Evolutionary conservation across 441 rosid genomes (phyloP).

Genomic region (Manihot esculenta): DNA sequence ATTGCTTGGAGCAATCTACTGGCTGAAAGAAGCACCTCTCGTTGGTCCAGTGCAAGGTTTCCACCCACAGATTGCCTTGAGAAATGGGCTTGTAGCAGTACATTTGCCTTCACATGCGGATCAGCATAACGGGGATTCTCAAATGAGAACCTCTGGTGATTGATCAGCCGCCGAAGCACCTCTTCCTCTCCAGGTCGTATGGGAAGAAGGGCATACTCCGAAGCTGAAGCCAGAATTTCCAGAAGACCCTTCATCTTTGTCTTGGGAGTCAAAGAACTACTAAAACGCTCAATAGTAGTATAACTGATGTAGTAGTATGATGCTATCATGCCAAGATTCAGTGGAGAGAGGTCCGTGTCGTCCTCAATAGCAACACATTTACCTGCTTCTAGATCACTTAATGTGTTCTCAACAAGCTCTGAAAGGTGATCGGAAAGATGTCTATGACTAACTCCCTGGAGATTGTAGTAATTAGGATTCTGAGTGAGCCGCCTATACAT

Average conservation of each 20-base stretch:
- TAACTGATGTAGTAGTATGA: constrained; percentile 84
- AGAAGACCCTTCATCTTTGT: constrained; percentile 93
- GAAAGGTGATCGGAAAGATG: constrained; percentile 99
- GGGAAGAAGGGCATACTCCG: constrained; percentile 82
- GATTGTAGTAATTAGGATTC: constrained; percentile 96
- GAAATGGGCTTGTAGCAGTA: constrained; percentile 90
- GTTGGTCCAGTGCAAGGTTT: constrained; percentile 73
- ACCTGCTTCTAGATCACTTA: constrained; percentile 79
- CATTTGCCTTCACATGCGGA: constrained; percentile 91
- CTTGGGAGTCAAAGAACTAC: constrained; percentile 72
- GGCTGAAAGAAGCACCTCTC: constrained; percentile 76
- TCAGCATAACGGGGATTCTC: constrained; percentile 75
- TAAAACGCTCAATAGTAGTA: constrained; percentile 89
- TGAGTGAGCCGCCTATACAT: constrained; percentile 84
- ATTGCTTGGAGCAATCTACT: constrained; percentile 82
- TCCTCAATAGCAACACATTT: constrained; percentile 77
- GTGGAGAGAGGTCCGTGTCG: constrained; percentile 68
- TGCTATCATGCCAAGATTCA: constrained; percentile 89
- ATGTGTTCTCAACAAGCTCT: constrained; percentile 84
- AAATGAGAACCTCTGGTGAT: constrained; percentile 93
- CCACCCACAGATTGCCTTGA: constrained; percentile 73
- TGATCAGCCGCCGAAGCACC: constrained; percentile 61
- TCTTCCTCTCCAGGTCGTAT: constrained; percentile 90
- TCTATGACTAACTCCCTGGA: constrained; percentile 89
- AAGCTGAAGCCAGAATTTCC: constrained; percentile 88